Base-by-base conservation (phyloP, 208 protist genomes). In the Leishmania braziliensis region DNA sequence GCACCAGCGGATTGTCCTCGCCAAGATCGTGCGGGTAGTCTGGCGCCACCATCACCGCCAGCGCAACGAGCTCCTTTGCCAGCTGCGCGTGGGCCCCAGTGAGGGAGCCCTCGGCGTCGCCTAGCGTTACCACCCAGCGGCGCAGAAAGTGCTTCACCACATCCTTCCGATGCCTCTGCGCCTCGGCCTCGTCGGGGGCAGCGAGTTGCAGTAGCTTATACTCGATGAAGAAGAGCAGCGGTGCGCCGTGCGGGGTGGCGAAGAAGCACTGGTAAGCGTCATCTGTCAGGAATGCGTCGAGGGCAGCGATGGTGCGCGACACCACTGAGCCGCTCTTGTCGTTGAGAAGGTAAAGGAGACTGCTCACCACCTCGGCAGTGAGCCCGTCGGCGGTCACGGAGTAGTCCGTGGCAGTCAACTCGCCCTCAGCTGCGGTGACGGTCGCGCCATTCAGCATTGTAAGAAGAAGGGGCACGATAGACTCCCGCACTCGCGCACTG, bases 321-420 rank as follows among this genome's bases (percentile, higher is more conserved):
- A 95, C 92, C 23, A 97, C 94, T 14, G 84, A 65, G 16, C 88
- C 87, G 80, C 92, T 95, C 50, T 86, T 90, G 76, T 97, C 94
- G 51, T 85, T 82, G 29, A 97, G 86, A 26, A 97, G 87, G 63
- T 91, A 88, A n/a, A 97, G 84, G 36, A 94, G 83, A 10, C 85
- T 90, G 84, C 91, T 95, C 72, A 96, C 72, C 9, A 93, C 85
- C 72, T 95, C 88, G 10, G 85, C 74, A 10, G 86, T 80, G 18
- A 88, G 72, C 63, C 46, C 80, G 73, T 43, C 79, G 2, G 23
- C 26, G 4, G 18, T 29, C 58, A 48, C 71, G 8, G 60, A 39
- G 72, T 53, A 51, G 74, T 46, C 53, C 8, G 39, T 36, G 23
- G 69, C 46, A 33, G 66, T 20, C 20, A 43, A 48, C 66, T 71